Conservation (phyloP, 2,329 filamentous ascomycete genomes). For the Ciborinia camelliae region DNA sequence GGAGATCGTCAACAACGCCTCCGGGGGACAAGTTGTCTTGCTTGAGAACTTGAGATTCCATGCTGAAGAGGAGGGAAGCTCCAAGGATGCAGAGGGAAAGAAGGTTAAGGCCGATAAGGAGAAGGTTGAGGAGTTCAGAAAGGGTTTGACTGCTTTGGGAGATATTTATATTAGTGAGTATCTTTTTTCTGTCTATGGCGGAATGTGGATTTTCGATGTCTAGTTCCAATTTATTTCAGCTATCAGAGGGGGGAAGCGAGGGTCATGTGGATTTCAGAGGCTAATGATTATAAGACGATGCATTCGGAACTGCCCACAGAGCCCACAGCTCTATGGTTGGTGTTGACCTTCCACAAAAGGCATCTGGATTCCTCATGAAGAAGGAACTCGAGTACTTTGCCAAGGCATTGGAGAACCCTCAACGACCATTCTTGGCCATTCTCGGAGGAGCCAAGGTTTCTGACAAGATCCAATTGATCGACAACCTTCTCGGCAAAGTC, state of each 20-base stretch:
- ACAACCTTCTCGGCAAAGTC: conserved; percentile 98
- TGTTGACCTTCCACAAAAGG: conserved; percentile 91
- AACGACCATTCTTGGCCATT: conserved; percentile 97
- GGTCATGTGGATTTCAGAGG: conserved; percentile 1
- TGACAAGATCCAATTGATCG: conserved; percentile 99
- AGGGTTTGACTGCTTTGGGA: conserved; percentile 88
- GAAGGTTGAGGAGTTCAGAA: conserved; percentile 89
- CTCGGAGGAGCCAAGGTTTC: conserved; percentile 97
- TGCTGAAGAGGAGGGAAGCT: conserved; percentile 94
- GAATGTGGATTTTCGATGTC: not conserved
- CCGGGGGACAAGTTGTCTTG: conserved; percentile 77
- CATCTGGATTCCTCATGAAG: conserved; percentile 98
- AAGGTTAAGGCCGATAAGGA: conserved; percentile 97
- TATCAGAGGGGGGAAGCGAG: conserved; percentile 22
- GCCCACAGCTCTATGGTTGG: conserved; percentile 99
- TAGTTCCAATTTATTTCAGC: not conserved
- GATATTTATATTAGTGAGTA: conserved; percentile 92
- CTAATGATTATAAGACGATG: conserved; percentile 65
- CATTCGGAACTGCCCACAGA: conserved; percentile 96
- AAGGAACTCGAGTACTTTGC: conserved; percentile 99
- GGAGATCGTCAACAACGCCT: conserved; percentile 79
- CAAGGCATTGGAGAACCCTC: conserved; percentile 86
- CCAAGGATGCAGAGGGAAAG: conserved; percentile 89
- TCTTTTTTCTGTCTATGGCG: not conserved
- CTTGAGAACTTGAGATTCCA: conserved; percentile 99